phyloP scores from a whole-genome alignment of 1,139 yeast species.

The Blastobotrys aristatus region DNA sequence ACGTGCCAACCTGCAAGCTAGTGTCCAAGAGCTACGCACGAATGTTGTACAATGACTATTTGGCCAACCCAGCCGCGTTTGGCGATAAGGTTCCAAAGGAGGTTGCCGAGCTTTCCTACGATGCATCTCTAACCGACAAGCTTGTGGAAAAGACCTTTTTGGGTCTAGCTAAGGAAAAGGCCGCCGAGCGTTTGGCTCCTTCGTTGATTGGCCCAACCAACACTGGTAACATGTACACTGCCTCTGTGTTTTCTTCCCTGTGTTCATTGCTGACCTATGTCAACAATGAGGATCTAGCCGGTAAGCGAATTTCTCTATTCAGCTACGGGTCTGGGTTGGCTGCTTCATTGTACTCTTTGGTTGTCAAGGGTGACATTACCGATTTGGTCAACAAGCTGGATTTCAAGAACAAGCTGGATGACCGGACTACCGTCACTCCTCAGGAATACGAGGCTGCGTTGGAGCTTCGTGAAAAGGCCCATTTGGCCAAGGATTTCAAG shows the following conservation, averaged over 20 bases:
- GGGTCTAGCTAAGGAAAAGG: conserved; percentile 66
- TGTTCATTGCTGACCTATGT: conserved; percentile 74
- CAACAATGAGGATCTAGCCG: conserved; percentile 67
- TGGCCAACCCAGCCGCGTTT: conserved; percentile 50
- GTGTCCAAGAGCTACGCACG: conserved; percentile 93
- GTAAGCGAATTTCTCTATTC: conserved; percentile 85
- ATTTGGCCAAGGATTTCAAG: conserved; percentile 67
- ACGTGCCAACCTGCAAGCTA: conserved; percentile 96
- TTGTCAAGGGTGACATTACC: conserved; percentile 76
- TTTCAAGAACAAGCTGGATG: conserved; percentile 62
- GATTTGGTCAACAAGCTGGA: conserved; percentile 60
- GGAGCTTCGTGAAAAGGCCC: conserved; percentile 82
- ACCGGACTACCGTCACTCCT: conserved; percentile 68
- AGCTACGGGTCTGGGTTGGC: conserved; percentile 99
- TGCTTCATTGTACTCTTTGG: conserved; percentile 76
- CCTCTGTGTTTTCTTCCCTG: conserved; percentile 83
- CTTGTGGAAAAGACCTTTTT: conserved; percentile 80
- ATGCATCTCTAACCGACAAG: conserved; percentile 74
- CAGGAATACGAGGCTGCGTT: conserved; percentile 76
- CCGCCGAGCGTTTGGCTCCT: conserved; percentile 69
- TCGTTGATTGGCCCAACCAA: conserved; percentile 87
- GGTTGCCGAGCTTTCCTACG: conserved; percentile 61
- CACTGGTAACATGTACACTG: conserved; percentile 98
- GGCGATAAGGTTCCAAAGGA: conserved; percentile 57
- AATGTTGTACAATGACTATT: conserved; percentile 82